phyloP scores from a whole-genome alignment of 768 basidiomycete species.

The Mrakia hoshinonis region DNA sequence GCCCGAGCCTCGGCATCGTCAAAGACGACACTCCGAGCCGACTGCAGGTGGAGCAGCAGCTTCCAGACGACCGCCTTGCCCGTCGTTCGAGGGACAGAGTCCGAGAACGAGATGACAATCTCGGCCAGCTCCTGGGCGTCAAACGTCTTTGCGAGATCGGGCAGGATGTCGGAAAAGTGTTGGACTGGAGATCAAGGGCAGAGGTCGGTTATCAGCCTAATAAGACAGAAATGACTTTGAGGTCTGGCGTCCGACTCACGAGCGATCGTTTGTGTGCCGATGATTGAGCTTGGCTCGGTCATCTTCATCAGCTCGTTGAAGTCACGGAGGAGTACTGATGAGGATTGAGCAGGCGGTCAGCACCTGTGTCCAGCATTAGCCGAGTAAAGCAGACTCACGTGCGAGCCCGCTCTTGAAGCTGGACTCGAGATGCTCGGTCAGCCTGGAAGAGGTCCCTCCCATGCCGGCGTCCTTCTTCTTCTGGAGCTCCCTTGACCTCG shows the following conservation, averaged over 20 bases:
- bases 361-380: no score
- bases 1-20: conserved; percentile 70
- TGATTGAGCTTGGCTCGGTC: conserved; percentile 68
- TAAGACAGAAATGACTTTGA: not conserved
- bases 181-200: conserved; percentile 52
- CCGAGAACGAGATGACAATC: conserved; percentile 76
- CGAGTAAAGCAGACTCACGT: conserved; percentile 1
- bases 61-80: conserved; percentile 90
- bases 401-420: conserved; percentile 72
- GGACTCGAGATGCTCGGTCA: conserved; percentile 66
- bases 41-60: conserved; percentile 83
- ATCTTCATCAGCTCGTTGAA: conserved; percentile 84
- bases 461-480: conserved; percentile 69
- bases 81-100: conserved; percentile 63
- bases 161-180: conserved; percentile 84
- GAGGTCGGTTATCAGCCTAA: not conserved
- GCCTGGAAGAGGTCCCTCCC: conserved; percentile 53
- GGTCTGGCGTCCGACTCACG: not conserved
- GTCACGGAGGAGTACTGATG: conserved; percentile 59
- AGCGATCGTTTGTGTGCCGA: conserved; percentile 73
- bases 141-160: conserved; percentile 75
- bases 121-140: conserved; percentile 73
- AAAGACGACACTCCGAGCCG: conserved; percentile 80
- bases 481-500: conserved; percentile 78
- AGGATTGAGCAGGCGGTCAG: not conserved